Evolutionary conservation across 306 rosid species (phyloP).

Genomic region (Quercus mongolica): DNA sequence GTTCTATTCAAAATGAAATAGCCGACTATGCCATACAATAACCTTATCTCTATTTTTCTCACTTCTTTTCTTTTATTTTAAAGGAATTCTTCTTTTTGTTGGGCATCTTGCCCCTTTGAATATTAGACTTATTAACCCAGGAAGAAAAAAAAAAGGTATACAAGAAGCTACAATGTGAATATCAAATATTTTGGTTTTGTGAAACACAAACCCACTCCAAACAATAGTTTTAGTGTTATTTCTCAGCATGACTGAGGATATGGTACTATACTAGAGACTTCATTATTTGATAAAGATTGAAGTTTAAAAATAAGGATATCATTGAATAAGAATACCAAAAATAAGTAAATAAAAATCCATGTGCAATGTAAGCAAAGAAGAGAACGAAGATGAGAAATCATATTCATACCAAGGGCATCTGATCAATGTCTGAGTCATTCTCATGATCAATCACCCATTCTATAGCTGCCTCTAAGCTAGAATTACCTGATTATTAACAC

Average conservation of each 20-base stretch:
- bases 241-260: background rate
- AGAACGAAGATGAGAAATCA: background rate
- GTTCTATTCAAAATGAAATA: background rate
- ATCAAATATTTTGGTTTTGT: background rate
- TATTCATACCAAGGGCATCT: slow-evolving; percentile 41
- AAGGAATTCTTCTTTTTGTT: background rate
- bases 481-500: slow-evolving; percentile 28
- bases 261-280: background rate
- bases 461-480: slow-evolving; percentile 36
- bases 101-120: background rate
- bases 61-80: background rate
- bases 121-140: background rate
- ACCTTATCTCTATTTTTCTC: background rate
- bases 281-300: background rate
- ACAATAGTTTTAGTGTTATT: background rate
- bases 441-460: slow-evolving; percentile 50
- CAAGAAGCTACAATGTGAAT: background rate
- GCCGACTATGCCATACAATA: background rate
- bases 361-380: background rate
- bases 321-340: background rate
- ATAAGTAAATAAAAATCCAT: background rate
- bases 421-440: slow-evolving; percentile 39
- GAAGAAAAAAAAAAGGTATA: background rate
- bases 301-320: background rate
- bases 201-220: background rate